Evolutionary conservation across 2,329 filamentous ascomycete genomes (phyloP).

Genomic region (Phialophora macrospora): DNA sequence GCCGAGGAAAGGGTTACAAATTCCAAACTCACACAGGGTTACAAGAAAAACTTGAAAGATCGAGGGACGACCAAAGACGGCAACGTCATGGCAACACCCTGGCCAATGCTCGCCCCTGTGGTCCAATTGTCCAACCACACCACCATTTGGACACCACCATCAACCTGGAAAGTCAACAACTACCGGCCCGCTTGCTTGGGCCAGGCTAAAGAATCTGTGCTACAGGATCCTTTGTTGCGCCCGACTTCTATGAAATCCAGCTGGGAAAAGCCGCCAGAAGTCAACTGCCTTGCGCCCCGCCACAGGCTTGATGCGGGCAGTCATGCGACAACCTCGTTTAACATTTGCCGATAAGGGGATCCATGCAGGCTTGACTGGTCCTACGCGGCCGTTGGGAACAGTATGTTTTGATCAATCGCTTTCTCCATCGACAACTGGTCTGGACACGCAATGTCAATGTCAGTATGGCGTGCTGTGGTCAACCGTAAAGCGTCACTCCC

Average conservation of each 20-base stretch:
- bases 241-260: background rate
- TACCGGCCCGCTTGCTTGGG: background rate
- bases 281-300: background rate
- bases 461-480: background rate
- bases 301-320: background rate
- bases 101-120: conserved; percentile 5
- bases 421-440: background rate
- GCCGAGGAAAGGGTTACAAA: conserved; percentile 8
- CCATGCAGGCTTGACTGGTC: background rate
- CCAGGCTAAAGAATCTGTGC: background rate
- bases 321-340: conserved; percentile 6
- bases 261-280: background rate
- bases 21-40: background rate
- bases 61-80: background rate
- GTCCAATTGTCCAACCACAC: conserved; percentile 15
- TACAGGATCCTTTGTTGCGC: conserved; percentile 9
- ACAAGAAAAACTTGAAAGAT: conserved; percentile 6
- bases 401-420: background rate
- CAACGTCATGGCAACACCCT: conserved; percentile 14
- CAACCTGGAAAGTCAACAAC: conserved; percentile 14
- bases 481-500: no score
- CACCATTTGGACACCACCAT: conserved; percentile 11
- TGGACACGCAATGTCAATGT: background rate
- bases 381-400: background rate
- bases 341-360: background rate